These are phyloP conservation scores for Lithospermum erythrorhizon DNA, from an alignment of 257 asterid genomes.

Conservation along the genomic window DNA sequence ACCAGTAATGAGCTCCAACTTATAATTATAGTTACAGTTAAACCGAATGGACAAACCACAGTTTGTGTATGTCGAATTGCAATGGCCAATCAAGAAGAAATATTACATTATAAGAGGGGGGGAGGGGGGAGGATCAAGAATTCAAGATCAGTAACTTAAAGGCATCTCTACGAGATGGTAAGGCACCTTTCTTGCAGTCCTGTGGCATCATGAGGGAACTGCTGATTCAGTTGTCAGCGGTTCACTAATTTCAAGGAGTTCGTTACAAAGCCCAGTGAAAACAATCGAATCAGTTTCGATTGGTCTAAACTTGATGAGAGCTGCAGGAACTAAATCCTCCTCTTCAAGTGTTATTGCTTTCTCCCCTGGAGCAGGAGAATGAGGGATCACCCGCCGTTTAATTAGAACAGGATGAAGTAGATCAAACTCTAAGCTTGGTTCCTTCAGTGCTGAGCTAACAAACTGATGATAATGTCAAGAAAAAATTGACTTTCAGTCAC, in stretches of 20 bases:
- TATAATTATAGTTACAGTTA: too few species aligned
- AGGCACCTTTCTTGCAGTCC: too few species aligned
- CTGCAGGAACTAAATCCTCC: conserved; percentile 91
- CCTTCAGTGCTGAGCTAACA: conserved; percentile 75
- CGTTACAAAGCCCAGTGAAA: conserved; percentile 70
- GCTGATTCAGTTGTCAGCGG: conserved; percentile 53
- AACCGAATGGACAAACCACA: too few species aligned
- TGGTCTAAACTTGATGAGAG: conserved; percentile 66
- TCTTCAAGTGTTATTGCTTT: conserved; percentile 50
- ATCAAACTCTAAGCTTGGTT: conserved; percentile 72
- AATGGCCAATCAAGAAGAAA: too few species aligned
- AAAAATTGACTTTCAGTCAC: not conserved
- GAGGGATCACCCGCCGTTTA: conserved; percentile 62
- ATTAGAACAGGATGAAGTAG: conserved; percentile 58
- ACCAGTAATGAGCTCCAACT: too few species aligned
- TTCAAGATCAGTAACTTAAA: too few species aligned
- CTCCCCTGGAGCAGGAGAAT: conserved; percentile 46
- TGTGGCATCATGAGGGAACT: conserved; percentile 3
- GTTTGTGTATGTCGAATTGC: too few species aligned
- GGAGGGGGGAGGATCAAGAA: too few species aligned
- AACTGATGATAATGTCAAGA: conserved; percentile 28
- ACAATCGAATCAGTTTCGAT: conserved; percentile 39
- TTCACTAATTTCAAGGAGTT: conserved; percentile 74
- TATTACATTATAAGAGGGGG: too few species aligned
- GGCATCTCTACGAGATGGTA: too few species aligned